These are phyloP conservation scores for Platanus orientalis DNA, from an alignment of 164 flowering plant genomes.

Conservation along the genomic window DNA sequence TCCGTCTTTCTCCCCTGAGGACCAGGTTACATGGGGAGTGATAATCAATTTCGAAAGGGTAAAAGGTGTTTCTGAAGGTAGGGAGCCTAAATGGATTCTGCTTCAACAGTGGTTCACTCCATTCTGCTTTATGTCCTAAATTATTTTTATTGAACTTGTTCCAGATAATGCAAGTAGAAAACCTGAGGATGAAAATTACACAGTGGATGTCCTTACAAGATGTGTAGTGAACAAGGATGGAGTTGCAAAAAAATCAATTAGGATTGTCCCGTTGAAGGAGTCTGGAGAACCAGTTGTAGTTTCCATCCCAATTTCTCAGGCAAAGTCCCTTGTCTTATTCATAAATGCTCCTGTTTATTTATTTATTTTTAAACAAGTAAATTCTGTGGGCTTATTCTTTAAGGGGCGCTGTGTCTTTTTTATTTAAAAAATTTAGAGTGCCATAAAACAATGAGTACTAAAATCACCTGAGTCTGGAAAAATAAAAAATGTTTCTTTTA, in stretches of 20 bases:
- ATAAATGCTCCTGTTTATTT: too few relatives aligned
- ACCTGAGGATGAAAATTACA: conserved; percentile 80
- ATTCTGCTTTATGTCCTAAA: background rate
- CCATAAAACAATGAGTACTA: too few relatives aligned
- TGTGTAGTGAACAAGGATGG: conserved; percentile 61
- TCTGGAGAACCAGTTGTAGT: conserved; percentile 83
- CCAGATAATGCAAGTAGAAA: conserved; percentile 64
- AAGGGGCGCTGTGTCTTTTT: too few relatives aligned
- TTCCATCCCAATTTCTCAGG: conserved; percentile 81
- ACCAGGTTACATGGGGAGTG: conserved; percentile 86
- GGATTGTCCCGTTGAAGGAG: conserved; percentile 57
- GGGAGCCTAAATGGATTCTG: conserved; percentile 7
- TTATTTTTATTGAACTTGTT: conserved; percentile 6
- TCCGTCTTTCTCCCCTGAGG: conserved; percentile 59
- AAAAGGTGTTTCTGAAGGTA: conserved; percentile 67
- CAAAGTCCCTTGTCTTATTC: conserved; percentile 8
- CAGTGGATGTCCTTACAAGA: conserved; percentile 84
- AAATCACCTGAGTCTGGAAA: too few relatives aligned
- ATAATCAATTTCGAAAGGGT: conserved; percentile 72
- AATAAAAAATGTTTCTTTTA: too few relatives aligned
- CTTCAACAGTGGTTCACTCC: background rate
- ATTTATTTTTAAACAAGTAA: too few relatives aligned
- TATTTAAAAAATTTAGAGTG: too few relatives aligned
- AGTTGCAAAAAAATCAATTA: conserved; percentile 47
- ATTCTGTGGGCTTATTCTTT: too few relatives aligned